Base-by-base conservation (phyloP, 352 stramenopile genomes). In the Chrysophaeum taylorii region DNA sequence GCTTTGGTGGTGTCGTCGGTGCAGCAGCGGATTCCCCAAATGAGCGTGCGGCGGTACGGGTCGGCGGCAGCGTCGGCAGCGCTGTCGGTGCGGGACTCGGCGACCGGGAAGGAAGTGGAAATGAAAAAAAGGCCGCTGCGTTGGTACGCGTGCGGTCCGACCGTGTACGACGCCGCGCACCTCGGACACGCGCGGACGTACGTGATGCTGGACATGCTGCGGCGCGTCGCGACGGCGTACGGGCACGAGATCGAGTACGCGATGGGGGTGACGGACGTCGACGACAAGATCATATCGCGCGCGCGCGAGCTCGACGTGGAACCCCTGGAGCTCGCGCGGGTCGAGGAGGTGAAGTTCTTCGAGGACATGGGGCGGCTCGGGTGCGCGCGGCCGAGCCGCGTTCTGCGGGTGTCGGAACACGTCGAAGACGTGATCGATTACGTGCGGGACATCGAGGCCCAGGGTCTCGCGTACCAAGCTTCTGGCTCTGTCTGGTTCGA, bases 121-220 rank as follows among this genome's bases (percentile, higher is more conserved):
- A n/a, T n/a, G n/a, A n/a, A n/a, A n/a, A n/a, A n/a, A n/a, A n/a
- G n/a, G n/a, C n/a, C n/a, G n/a, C n/a, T n/a, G n/a, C n/a, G n/a
- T n/a, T n/a, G 93, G 94, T 99, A 99, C 85, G 96, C 95, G 75
- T 99, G 96, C 83, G 96, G 96, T 45, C 96, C 96, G 12, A 99
- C 96, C 0, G 94, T 98, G 9, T 99, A 99, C 81, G 95, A 97
- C 76, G 89, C 92, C 69, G 93, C 92, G 37, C 96, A 99, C 77
- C 78, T 99, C 48, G 96, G 96, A 23, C 96, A 99, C 81, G 94
- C 89, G 14, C 85, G 94, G 38, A 97, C 93, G 29, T 98, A 98
- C 81, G 89, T 96, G 38, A 90, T 83, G 75, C 88, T 97, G 29
- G 94, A 98, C 80, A 94, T 97, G 68, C 75, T 96, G 57, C 86